Evolutionary conservation across 108 stramenopile species (phyloP).

Genomic region (Poteriospumella lacustris): DNA sequence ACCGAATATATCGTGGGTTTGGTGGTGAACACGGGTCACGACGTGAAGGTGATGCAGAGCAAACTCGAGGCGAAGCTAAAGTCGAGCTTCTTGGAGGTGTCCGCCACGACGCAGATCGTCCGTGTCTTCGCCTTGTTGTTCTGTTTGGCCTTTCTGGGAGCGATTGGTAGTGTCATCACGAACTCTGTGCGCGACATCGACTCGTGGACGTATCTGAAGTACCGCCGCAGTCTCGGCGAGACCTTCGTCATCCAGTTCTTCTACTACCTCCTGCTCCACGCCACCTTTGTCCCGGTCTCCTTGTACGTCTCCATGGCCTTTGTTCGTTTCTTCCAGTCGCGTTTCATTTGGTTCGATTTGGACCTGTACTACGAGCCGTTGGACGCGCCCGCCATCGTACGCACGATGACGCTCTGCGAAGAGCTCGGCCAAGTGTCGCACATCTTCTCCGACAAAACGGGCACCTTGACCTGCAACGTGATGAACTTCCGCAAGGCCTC

Average conservation of each 20-base stretch:
- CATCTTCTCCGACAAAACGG: slow-evolving; percentile 56
- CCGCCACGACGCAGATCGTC: not conserved
- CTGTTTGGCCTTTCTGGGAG: not conserved
- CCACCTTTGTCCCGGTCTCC: slow-evolving; percentile 80
- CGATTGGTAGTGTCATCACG: slow-evolving; percentile 1
- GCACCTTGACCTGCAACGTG: slow-evolving; percentile 59
- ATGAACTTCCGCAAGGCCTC: slow-evolving; percentile 50
- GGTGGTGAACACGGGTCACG: slow-evolving; percentile 50
- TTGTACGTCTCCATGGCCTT: slow-evolving; percentile 79
- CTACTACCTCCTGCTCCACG: slow-evolving; percentile 17
- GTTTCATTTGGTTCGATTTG: slow-evolving; percentile 68
- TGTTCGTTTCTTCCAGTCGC: slow-evolving; percentile 62
- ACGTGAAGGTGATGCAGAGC: slow-evolving; percentile 2
- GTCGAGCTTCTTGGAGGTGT: not conserved
- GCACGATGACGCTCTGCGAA: slow-evolving; percentile 47
- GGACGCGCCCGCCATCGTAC: slow-evolving; percentile 71
- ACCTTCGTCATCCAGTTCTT: slow-evolving; percentile 20
- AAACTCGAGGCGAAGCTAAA: not conserved
- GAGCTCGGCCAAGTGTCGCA: slow-evolving; percentile 41
- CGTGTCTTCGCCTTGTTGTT: not conserved
- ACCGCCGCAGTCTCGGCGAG: not conserved
- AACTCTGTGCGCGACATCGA: not conserved
- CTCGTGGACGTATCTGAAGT: not conserved
- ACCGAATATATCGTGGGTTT: slow-evolving; percentile 48
- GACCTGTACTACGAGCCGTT: slow-evolving; percentile 83